phyloP scores from a whole-genome alignment of 306 rosid species.

The Acacia crassicarpa region DNA sequence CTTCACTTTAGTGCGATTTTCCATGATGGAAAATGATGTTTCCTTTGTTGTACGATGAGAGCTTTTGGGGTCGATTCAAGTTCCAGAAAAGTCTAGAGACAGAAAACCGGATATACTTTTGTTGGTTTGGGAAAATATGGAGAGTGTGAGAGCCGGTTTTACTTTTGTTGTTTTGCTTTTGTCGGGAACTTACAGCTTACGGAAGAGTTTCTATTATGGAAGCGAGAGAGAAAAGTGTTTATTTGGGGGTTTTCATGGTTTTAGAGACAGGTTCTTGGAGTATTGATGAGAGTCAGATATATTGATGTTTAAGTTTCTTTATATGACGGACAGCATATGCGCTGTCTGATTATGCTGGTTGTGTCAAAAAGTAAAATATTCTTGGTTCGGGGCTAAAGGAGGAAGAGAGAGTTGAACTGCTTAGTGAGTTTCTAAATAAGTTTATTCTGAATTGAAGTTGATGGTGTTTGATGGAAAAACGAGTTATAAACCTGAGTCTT shows the following conservation, averaged over 20 bases:
- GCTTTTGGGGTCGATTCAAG: constrained; percentile 1
- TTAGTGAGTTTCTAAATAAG: neutral
- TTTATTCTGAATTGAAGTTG: neutral
- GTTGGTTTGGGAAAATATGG: constrained; percentile 26
- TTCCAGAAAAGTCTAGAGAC: constrained; percentile 27
- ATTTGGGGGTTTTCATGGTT: constrained; percentile 9
- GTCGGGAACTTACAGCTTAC: neutral
- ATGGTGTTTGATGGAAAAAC: neutral
- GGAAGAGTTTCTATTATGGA: neutral
- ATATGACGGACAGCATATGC: neutral
- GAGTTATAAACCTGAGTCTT: neutral
- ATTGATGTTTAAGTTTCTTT: constrained; percentile 22
- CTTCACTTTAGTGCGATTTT: neutral
- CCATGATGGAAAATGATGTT: neutral
- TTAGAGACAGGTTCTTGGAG: neutral
- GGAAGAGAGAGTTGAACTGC: neutral
- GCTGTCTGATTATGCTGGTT: neutral
- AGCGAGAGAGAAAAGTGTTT: neutral
- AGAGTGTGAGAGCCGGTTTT: constrained; percentile 19
- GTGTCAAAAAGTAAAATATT: neutral
- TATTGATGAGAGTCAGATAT: neutral
- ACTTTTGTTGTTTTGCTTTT: neutral
- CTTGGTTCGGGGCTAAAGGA: neutral
- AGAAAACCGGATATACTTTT: constrained; percentile 16
- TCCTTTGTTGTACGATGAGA: neutral